Evolutionary conservation across 78 protist species (phyloP), one percentile per base, ranked within the genome.

Genomic region (Guillardia theta): DNA sequence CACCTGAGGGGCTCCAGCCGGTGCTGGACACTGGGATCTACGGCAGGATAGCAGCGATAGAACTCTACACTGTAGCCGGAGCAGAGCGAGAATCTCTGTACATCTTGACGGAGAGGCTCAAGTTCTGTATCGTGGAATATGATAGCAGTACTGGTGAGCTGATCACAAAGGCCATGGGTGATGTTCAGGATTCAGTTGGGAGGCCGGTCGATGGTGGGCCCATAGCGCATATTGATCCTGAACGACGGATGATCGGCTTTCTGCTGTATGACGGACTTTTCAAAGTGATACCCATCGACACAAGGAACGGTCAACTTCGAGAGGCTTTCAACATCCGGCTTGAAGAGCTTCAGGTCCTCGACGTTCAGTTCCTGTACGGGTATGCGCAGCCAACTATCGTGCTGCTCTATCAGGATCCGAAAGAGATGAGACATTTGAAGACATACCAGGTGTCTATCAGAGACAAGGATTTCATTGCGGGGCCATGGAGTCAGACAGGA

Each of bases 371-470:
- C 80, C 95, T 96, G 41, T 45, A 93, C 93, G 95, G 93, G 8
- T 10, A 10, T 27, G 36, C 46, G 18, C 30, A 6, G n/a, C 98
- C 98, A 4, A 97, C 98, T 4, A 27, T 98, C 21, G 97, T 93
- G 30, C 80, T 96, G 3, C 96, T 98, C 27, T 97, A 88, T 94
- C 94, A 97, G 53, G 99, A 97, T 80, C 48, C 96, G 24, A 53
- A 94, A 64, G 96, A 95, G 15, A 43, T 43, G 36, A 77, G 93
- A 37, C 96, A 95, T 70, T 22, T 97, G 19, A 78, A 48, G 46
- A 97, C 98, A 41, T 96, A 96, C 93, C 78, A 70, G 58, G 30
- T 93, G 87, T 4, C 6, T 9, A 15, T 88, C 22, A 24, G 15
- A n/a, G 95, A 80, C 78, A 64, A 95, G 83, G 98, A 97, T 12